phyloP scores from a whole-genome alignment of 768 basidiomycete genomes.

The Polyporus arcularius region DNA sequence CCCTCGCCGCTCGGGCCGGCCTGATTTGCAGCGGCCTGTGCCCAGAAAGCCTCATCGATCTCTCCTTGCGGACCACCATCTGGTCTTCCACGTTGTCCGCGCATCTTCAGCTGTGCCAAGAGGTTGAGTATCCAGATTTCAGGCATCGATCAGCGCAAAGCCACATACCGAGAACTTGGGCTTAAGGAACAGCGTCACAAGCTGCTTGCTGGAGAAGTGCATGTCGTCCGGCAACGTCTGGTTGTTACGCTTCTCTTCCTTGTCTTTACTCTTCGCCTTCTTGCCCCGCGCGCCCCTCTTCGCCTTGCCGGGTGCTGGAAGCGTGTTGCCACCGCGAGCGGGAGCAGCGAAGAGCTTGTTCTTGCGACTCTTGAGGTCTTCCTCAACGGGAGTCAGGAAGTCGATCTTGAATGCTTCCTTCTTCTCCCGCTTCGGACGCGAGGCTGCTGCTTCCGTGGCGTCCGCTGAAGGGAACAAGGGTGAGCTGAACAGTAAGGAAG shows the following conservation, averaged over 20 bases:
- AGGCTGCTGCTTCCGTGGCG: constrained; percentile 50
- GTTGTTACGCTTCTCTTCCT: constrained; percentile 66
- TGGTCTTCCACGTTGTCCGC: constrained; percentile 60
- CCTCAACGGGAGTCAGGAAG: constrained; percentile 63
- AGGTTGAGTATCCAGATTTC: background rate
- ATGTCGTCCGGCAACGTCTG: constrained; percentile 93
- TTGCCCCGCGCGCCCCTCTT: constrained; percentile 45
- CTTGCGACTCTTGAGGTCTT: constrained; percentile 57
- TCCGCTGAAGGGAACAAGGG: constrained; percentile 39
- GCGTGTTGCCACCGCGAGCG: constrained; percentile 68
- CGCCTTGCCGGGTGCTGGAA: constrained; percentile 44
- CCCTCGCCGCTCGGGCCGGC: constrained; percentile 55
- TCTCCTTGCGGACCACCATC: constrained; percentile 78
- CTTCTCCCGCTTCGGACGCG: constrained; percentile 61
- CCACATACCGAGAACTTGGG: constrained; percentile 86
- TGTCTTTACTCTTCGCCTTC: constrained; percentile 49
- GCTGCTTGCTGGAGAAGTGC: constrained; percentile 91
- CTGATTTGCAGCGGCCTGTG: constrained; percentile 87
- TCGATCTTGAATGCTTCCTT: constrained; percentile 86
- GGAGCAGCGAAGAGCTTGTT: constrained; percentile 81
- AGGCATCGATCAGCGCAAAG: background rate
- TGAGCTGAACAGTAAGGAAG: background rate
- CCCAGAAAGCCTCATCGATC: constrained; percentile 97
- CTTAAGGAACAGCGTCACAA: constrained; percentile 92
- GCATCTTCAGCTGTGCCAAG: constrained; percentile 77